These are phyloP conservation scores for Picochlorum costavermella DNA, from an alignment of 139 green algal species.

Conservation along the genomic window DNA sequence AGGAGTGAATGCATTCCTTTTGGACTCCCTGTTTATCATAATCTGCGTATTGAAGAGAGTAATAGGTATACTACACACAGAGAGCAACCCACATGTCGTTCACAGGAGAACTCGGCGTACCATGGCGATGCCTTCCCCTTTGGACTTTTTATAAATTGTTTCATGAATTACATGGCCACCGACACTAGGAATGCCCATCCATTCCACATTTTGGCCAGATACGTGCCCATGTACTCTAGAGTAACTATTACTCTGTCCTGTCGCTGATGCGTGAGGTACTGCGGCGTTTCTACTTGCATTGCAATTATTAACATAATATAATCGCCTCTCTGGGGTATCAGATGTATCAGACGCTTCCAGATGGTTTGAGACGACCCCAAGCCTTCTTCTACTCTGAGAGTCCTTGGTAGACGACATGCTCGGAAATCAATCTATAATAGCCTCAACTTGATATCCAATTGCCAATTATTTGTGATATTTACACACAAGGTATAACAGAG, in stretches of 20 bases:
- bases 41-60: slow-evolving; percentile 54
- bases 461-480: too few relatives aligned
- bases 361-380: too few relatives aligned
- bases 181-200: slow-evolving; percentile 42
- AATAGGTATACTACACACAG: background rate
- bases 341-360: too few relatives aligned
- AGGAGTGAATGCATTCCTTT: slow-evolving; percentile 91
- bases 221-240: slow-evolving; percentile 68
- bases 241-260: slow-evolving; percentile 39
- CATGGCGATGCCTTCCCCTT: slow-evolving; percentile 82
- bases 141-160: slow-evolving; percentile 78
- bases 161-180: slow-evolving; percentile 56
- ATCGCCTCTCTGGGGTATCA: slow-evolving; percentile 1
- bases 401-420: too few relatives aligned
- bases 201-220: slow-evolving; percentile 43
- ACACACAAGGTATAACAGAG: too few relatives aligned
- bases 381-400: too few relatives aligned
- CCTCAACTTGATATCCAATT: too few relatives aligned
- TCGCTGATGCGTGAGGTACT: slow-evolving; percentile 17
- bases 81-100: background rate
- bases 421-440: too few relatives aligned
- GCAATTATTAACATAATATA: background rate
- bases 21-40: slow-evolving; percentile 89
- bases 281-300: background rate
- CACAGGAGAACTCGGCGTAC: slow-evolving; percentile 21